Evolutionary conservation across 805 yeast genomes (phyloP).

Genomic region (Myxozyma kluyveri): DNA sequence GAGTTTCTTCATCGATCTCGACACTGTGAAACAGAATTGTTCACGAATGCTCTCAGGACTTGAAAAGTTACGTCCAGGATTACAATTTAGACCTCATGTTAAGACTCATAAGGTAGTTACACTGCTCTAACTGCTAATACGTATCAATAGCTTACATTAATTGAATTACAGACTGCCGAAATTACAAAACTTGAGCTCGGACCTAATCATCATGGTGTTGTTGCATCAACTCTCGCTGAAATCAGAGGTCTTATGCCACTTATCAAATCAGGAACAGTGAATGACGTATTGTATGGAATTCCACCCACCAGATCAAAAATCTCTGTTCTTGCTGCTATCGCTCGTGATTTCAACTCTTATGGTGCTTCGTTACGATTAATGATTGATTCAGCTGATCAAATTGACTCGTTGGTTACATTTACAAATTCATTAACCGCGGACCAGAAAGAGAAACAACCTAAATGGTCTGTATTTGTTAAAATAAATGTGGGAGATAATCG

Average conservation of each 20-base stretch:
- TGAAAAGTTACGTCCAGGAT: constrained; percentile 29
- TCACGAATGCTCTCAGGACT: constrained; percentile 51
- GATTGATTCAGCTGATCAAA: constrained; percentile 60
- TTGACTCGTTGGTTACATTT: constrained; percentile 37
- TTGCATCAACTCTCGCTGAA: constrained; percentile 69
- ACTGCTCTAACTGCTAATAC: too few relatives aligned
- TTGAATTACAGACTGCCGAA: constrained; percentile 51
- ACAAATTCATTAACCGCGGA: neutral
- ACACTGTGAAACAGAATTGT: constrained; percentile 46
- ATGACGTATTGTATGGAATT: constrained; percentile 54
- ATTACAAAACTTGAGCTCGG: constrained; percentile 51
- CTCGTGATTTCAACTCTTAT: constrained; percentile 40
- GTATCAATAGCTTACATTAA: neutral
- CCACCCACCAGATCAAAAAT: constrained; percentile 54
- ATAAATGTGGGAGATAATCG: constrained; percentile 69
- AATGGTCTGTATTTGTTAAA: constrained; percentile 67
- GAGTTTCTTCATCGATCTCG: constrained; percentile 49
- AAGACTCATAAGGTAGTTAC: constrained; percentile 65
- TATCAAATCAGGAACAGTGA: constrained; percentile 43
- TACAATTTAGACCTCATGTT: constrained; percentile 64
- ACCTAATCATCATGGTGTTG: constrained; percentile 47
- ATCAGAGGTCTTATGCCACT: constrained; percentile 53
- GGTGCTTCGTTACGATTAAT: constrained; percentile 44
- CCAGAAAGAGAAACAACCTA: constrained; percentile 31
- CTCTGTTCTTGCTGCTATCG: constrained; percentile 43